phyloP scores from a whole-genome alignment of 164 flowering plant species.

The Magnolia kwangsiensis region DNA sequence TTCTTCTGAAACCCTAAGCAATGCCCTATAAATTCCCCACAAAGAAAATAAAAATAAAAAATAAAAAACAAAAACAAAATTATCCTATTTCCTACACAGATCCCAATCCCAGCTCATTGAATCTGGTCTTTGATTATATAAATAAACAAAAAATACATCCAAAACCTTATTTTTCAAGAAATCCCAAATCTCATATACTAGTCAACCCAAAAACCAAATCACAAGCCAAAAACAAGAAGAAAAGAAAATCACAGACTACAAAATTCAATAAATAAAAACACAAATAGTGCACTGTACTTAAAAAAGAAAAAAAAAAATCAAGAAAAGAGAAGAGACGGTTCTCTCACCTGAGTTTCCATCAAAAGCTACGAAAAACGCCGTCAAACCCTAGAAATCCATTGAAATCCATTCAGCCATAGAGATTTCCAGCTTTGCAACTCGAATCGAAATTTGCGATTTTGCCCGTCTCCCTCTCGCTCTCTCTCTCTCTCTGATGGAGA shows the following conservation, averaged over 20 bases:
- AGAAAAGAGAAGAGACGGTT: slow-evolving; percentile 4
- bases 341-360: slow-evolving; percentile 31
- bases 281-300: neutral
- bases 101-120: slow-evolving; percentile 68
- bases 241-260: slow-evolving; percentile 11
- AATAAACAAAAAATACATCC: neutral
- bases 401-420: slow-evolving; percentile 11
- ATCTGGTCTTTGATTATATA: slow-evolving; percentile 36
- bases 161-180: slow-evolving; percentile 20
- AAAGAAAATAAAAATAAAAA: neutral
- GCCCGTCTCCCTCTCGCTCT: neutral
- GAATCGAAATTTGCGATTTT: neutral
- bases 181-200: slow-evolving; percentile 10
- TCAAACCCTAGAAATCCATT: slow-evolving; percentile 9
- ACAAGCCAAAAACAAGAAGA: neutral
- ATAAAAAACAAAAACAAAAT: slow-evolving; percentile 7
- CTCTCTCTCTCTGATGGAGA: neutral
- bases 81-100: slow-evolving; percentile 35
- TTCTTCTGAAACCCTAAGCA: slow-evolving; percentile 9
- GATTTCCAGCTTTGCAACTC: slow-evolving; percentile 12
- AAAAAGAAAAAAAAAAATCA: neutral
- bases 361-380: neutral
- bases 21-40: slow-evolving; percentile 12
- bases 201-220: slow-evolving; percentile 16
- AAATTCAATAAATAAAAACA: slow-evolving; percentile 2